Evolutionary conservation across 192 early-diverging fungal genomes (phyloP), one percentile per base, ranked within the genome.

Genomic region (Dissophora globulifera): DNA sequence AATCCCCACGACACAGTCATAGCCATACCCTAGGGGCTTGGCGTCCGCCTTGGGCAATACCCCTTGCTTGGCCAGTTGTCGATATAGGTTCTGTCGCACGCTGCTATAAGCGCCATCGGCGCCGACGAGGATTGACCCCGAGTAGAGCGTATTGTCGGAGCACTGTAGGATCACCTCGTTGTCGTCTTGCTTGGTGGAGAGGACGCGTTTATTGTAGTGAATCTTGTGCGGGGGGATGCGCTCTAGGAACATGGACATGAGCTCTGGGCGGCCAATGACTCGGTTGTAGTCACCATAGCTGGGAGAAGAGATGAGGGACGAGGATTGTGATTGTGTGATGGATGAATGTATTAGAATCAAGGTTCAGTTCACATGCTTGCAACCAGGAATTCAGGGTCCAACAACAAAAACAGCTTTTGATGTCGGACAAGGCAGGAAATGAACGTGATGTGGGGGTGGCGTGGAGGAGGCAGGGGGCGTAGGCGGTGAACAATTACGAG

Each of bases 21-120:
- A 69, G 33, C 31, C 49, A 22, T 69, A 54, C 17, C 58, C 58
- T 12, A 61, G 25, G 25, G 58, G 58, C 30, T 42, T 40, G 3
- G 10, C 35, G 26, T 69, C 67, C 2, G 30, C 10, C 27, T 53
- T 61, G 31, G 67, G 58, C 16, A 69, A 30, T 9, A 25, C 23
- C 0, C 42, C 42, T 3, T 3, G 15, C 8, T 23, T 35, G 11
- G 33, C 19, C 17, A 61, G 13, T 4, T 69, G 50, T 20, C 33
- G 31, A 32, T 69, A 69, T 22, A 69, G 38, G 32, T 54, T 59
- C 31, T 60, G 67, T 3, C 67, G 67, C 22, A 60, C 32, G 11
- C 50, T 61, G 50, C 67, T 69, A 35, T 61, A 60, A 6, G 67
- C 57, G 7, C 58, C 67, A 30, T 69, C 67, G n/a, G 67, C 58